Evolutionary conservation across 257 asterid species (phyloP), one percentile per base, ranked within the genome.

Genomic region (Ajuga chamaepitys): DNA sequence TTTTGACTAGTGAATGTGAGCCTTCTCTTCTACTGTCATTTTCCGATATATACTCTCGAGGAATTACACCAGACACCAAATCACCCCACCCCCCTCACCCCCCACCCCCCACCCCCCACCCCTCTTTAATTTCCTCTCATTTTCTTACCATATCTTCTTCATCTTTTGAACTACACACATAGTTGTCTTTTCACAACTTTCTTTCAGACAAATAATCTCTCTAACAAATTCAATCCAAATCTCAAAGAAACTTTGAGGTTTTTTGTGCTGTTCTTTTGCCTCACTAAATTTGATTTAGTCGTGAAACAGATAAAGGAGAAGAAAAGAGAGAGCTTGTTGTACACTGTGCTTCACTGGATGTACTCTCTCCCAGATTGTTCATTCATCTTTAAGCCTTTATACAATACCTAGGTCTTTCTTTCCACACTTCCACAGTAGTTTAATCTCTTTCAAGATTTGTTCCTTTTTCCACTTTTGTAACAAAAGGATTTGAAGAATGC

Each of bases 31-130:
- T 80, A 77, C 81, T 86, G 96, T 88, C 96, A 81, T 84, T 84
- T 82, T 88, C 95, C 81, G 54, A 84, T 83, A 88, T 88, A 88
- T 83, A 83, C 96, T 85, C 85, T 82, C 87, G 73, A 78, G 89
- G 82, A 78, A 78, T 74, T 80, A 74, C 79, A 67, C 75, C 74
- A 67, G 37, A 62, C 75, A 72, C 73, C 55, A 44, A 53, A 22
- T n/a, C 54, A 56, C 4, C 58, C n/a, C 64, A n/a, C 17, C 65
- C 40, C 14, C 46, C 22, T 0, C 67, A 14, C 46, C 21, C 22
- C 11, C 17, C 40, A 0, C 5, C 34, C 40, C 7, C 37, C 37
- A 4, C 37, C 4, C 7, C 37, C n/a, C n/a, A n/a, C n/a, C n/a
- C n/a, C n/a, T n/a, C n/a, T n/a, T n/a, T n/a, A n/a, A n/a, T 21